Percentiles rank a stretch among this genome's conserved stretches.
Conservation (phyloP, 768 basidiomycete species). For the Suillus paluster region DNA sequence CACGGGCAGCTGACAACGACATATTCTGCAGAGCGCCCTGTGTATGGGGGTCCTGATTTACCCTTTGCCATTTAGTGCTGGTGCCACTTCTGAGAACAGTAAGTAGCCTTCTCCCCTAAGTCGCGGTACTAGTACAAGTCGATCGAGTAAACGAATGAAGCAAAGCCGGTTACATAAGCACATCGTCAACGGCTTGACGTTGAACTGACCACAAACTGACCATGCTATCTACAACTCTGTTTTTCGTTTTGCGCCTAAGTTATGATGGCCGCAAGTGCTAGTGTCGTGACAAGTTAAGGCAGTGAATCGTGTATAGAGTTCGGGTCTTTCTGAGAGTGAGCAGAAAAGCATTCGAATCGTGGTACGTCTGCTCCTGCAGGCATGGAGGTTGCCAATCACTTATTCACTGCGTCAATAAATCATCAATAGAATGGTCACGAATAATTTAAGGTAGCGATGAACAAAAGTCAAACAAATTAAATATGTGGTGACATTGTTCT, state of each 20-base stretch:
- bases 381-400: neutral
- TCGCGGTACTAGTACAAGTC: neutral
- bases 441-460: neutral
- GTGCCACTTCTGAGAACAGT: neutral
- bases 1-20: slow-evolving; percentile 31
- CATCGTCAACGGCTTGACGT: no score
- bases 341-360: neutral
- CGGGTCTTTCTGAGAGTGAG: neutral
- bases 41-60: slow-evolving; percentile 34
- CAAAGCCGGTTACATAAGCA: no score
- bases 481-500: neutral
- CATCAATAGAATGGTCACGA: slow-evolving; percentile 4
- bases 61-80: slow-evolving; percentile 9
- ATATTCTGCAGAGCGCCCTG: slow-evolving; percentile 24
- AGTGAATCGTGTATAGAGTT: neutral
- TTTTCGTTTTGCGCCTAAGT: no score
- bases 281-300: no score
- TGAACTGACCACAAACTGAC: no score
- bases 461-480: neutral
- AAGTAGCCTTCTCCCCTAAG: slow-evolving; percentile 2
- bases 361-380: neutral
- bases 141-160: no score
- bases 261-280: no score
- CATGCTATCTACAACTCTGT: no score
- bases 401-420: neutral